phyloP scores from a whole-genome alignment of 2,329 filamentous ascomycete species.

The Xylariaceae sp. region DNA sequence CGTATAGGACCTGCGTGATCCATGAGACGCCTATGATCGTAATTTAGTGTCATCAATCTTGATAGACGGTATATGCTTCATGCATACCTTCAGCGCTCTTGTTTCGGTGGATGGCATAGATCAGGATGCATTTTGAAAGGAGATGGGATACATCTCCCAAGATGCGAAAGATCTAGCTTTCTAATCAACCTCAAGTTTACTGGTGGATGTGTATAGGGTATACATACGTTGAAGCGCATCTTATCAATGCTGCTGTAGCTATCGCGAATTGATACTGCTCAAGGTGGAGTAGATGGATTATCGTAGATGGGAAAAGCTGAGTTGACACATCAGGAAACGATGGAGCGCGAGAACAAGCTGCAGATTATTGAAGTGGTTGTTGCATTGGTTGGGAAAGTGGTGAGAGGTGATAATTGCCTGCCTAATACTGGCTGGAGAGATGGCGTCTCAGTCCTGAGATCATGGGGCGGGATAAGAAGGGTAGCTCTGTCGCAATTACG shows the following conservation, averaged over 20 bases:
- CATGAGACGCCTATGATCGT: conserved; percentile 75
- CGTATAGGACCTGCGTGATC: conserved; percentile 88
- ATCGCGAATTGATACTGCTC: conserved; percentile 13
- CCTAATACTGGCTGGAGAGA: conserved; percentile 4
- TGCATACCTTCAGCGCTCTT: conserved; percentile 76
- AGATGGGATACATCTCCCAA: conserved; percentile 85
- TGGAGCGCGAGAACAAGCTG: background rate
- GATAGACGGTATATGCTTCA: background rate
- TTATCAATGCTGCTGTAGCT: conserved; percentile 26
- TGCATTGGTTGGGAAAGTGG: too few relatives aligned
- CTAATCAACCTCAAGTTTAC: background rate
- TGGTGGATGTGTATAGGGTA: background rate
- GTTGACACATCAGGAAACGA: conserved; percentile 27
- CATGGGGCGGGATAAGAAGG: conserved; percentile 3
- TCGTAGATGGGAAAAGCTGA: conserved; percentile 20
- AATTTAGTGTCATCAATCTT: conserved; percentile 26
- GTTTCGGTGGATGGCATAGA: conserved; percentile 89
- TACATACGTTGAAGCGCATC: conserved; percentile 42
- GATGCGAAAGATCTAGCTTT: conserved; percentile 69
- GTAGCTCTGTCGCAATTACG: conserved; percentile 20
- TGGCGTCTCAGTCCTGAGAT: conserved; percentile 11
- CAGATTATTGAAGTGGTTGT: too few relatives aligned
- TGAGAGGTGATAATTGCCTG: conserved; percentile 8
- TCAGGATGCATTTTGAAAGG: conserved; percentile 85
- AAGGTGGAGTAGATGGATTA: background rate